Conservation (phyloP, 2,329 filamentous ascomycete genomes). For the Cladosporium sphaerospermum region DNA sequence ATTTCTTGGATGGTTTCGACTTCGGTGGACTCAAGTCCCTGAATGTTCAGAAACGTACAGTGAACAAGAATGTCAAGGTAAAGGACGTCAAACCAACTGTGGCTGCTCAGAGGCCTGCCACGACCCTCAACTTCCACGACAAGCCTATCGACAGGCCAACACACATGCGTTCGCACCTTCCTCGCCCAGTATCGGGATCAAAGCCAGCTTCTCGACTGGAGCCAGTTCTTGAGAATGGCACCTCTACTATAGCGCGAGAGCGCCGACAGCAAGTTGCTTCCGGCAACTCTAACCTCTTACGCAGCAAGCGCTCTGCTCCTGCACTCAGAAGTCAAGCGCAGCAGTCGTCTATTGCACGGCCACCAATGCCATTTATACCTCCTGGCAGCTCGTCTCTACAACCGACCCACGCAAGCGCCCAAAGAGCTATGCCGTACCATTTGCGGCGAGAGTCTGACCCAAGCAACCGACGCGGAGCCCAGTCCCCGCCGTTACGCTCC, state of each 20-base stretch:
- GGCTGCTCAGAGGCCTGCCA: conserved; percentile 65
- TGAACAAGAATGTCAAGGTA: conserved; percentile 88
- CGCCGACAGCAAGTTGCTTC: conserved; percentile 50
- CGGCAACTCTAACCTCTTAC: conserved; percentile 50
- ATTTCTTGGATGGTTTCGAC: conserved; percentile 81
- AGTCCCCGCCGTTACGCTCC: conserved; percentile 41
- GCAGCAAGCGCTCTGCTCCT: conserved; percentile 56
- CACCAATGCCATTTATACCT: conserved; percentile 70
- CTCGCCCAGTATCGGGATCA: conserved; percentile 59
- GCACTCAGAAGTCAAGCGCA: conserved; percentile 42
- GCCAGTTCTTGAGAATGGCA: conserved; percentile 85
- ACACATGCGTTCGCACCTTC: conserved; percentile 60
- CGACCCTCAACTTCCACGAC: conserved; percentile 87
- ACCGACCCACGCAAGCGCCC: conserved; percentile 71
- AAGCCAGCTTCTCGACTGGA: conserved; percentile 63
- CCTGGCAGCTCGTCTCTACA: conserved; percentile 67
- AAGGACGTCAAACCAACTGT: conserved; percentile 60
- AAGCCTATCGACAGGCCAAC: conserved; percentile 46
- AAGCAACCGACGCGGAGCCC: conserved; percentile 32
- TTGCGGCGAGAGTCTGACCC: conserved; percentile 79
- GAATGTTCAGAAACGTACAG: conserved; percentile 68
- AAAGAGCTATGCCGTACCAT: conserved; percentile 55
- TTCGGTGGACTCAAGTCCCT: conserved; percentile 74
- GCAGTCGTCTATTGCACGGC: conserved; percentile 29
- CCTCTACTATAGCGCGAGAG: conserved; percentile 59